Evolutionary conservation across 345 rosid genomes (phyloP).

Genomic region (Eucalyptus albens): DNA sequence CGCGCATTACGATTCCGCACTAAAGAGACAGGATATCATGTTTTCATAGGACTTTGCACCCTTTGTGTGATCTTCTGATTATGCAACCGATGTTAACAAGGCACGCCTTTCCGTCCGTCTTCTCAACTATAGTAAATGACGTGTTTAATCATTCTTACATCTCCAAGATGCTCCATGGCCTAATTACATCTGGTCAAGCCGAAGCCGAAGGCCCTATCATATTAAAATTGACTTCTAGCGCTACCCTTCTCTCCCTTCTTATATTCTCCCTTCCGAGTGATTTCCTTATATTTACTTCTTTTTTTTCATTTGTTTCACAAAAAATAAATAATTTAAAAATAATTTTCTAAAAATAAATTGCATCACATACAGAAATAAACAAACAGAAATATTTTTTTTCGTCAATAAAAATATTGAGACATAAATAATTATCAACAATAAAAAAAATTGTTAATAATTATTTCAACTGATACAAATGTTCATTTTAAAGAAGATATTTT

Average conservation of each 20-base stretch:
- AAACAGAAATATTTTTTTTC: too few relatives aligned
- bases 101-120: not conserved
- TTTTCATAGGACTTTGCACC: not conserved
- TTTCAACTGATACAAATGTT: too few relatives aligned
- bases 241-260: not conserved
- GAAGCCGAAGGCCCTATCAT: not conserved
- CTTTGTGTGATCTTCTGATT: not conserved
- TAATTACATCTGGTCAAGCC: not conserved
- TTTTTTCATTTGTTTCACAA: too few relatives aligned
- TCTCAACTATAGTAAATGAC: not conserved
- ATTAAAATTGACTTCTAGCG: not conserved
- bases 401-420: too few relatives aligned
- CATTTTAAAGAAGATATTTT: too few relatives aligned
- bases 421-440: too few relatives aligned
- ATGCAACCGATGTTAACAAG: not conserved
- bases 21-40: not conserved
- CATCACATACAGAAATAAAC: too few relatives aligned
- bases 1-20: not conserved
- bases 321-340: too few relatives aligned
- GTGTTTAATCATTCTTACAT: not conserved
- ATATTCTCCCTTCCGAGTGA: not conserved
- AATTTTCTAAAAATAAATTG: not conserved
- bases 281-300: too few relatives aligned
- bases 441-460: too few relatives aligned
- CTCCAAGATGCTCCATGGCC: not conserved